Evolutionary conservation across 2,329 filamentous ascomycete species (phyloP), one percentile per base, ranked within the genome.

Genomic region (Penicillium sp.): DNA sequence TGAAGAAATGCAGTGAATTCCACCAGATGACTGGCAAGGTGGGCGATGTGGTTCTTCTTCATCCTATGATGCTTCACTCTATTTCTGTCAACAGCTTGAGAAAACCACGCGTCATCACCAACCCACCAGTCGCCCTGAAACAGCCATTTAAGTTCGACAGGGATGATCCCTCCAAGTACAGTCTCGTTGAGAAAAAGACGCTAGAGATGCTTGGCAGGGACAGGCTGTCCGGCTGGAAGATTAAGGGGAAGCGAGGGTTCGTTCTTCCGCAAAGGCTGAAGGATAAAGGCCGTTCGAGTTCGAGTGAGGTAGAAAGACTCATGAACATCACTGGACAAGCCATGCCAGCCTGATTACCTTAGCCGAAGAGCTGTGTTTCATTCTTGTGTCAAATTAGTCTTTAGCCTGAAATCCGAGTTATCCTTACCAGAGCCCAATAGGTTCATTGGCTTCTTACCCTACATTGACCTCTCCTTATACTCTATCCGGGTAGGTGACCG

Each of bases 11-110:
- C 45, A 63, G 69, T 10, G 71, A 75, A 3, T 83, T 83, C 58
- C 72, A 78, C 33, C 80, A 84, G 61, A 78, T 78, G 53, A 82
- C 79, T 0, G 81, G 82, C 0, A 71, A 78, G 10, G 72, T 78
- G 0, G 81, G 82, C 3, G 82, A 84, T 58, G 80, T 84, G 4
- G 77, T 80, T 55, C 68, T 84, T 4, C 64, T 84, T 56, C 82
- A 84, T 64, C 81, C 81, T 9, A 66, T 84, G 26, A 84, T 82
- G 80, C 64, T 82, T 50, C 81, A 84, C 63, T 80, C 77, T 1
- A 80, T 79, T 7, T 78, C 76, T 6, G 76, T 76, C 49, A 84
- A 84, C 61, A 73, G 74, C 50, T 57, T 80, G 26, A 69, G 81
- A 19, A 72, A 74, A 11, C 72, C 77, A 1, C 69, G 82, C 4